Percentiles rank a stretch among this genome's conserved stretches.
Conservation (phyloP, 2,329 filamentous ascomycete genomes). For the Eurotiales sp. region DNA sequence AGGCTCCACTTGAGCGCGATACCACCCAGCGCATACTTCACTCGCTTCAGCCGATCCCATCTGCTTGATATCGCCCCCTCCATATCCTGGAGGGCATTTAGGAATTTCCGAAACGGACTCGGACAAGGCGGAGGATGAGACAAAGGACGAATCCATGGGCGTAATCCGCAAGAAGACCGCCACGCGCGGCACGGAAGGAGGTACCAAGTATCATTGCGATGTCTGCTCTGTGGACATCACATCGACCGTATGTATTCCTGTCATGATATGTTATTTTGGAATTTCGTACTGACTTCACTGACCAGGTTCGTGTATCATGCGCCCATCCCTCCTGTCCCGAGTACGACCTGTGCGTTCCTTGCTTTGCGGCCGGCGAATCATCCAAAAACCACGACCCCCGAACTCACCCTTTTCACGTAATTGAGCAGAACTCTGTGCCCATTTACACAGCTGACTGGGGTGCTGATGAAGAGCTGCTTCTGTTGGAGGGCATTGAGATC, state of each 20-base stretch:
- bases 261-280: background rate
- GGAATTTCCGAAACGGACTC: conserved; percentile 29
- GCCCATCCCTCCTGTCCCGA: conserved; percentile 79
- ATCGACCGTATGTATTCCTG: conserved; percentile 67
- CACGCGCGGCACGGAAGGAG: conserved; percentile 76
- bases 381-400: conserved; percentile 82
- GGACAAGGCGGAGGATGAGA: conserved; percentile 38
- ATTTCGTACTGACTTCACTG: conserved; percentile 3
- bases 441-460: conserved; percentile 96
- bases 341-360: conserved; percentile 94
- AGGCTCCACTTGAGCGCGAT: conserved; percentile 12
- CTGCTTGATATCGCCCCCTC: conserved; percentile 20
- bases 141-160: conserved; percentile 61
- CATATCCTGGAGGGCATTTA: conserved; percentile 27
- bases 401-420: conserved; percentile 85
- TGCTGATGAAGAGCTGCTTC: conserved; percentile 89
- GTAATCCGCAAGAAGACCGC: conserved; percentile 95
- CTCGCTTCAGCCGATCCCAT: background rate
- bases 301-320: conserved; percentile 91
- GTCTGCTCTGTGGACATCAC: conserved; percentile 96
- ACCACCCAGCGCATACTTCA: background rate
- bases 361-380: conserved; percentile 77
- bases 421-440: conserved; percentile 96
- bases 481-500: conserved; percentile 91
- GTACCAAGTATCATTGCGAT: conserved; percentile 95